Conservation (phyloP, 1,284 basidiomycete species). For the Ceratorhiza oryzae-sativae region DNA sequence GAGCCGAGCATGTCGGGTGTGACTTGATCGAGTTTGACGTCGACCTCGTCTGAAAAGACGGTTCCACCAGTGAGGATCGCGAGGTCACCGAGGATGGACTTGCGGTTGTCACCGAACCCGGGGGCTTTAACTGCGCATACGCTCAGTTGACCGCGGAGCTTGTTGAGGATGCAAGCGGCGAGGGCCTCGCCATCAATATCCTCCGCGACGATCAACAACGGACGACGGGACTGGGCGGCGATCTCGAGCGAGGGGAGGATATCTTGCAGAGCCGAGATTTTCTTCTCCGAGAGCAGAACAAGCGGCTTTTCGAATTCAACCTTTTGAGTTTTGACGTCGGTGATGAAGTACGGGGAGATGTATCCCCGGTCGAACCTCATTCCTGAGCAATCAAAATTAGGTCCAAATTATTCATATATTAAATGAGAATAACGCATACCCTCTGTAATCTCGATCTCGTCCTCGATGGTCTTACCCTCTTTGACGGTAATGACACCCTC, state of each 20-base stretch:
- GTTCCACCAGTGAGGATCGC: slow-evolving; percentile 97
- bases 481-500: slow-evolving; percentile 99
- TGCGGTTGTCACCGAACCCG: slow-evolving; percentile 99
- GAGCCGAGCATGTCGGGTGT: slow-evolving; percentile 91
- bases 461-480: slow-evolving; percentile 96
- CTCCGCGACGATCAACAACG: slow-evolving; percentile 95
- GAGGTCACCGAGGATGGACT: slow-evolving; percentile 95
- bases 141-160: slow-evolving; percentile 94
- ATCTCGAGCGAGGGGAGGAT: slow-evolving; percentile 94
- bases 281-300: slow-evolving; percentile 96
- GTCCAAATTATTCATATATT: background rate
- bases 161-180: slow-evolving; percentile 97
- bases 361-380: slow-evolving; percentile 99
- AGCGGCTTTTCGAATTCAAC: slow-evolving; percentile 97
- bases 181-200: slow-evolving; percentile 98
- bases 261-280: slow-evolving; percentile 94
- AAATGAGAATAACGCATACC: slow-evolving; percentile 48
- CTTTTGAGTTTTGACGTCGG: slow-evolving; percentile 96
- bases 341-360: slow-evolving; percentile 99
- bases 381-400: slow-evolving; percentile 50
- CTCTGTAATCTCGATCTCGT: slow-evolving; percentile 99
- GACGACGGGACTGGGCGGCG: slow-evolving; percentile 89
- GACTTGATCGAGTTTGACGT: slow-evolving; percentile 95
- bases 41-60: slow-evolving; percentile 98
- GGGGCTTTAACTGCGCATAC: slow-evolving; percentile 96